phyloP scores from a whole-genome alignment of 2,329 filamentous ascomycete genomes.

The Lasiodiplodia hormozganensis region DNA sequence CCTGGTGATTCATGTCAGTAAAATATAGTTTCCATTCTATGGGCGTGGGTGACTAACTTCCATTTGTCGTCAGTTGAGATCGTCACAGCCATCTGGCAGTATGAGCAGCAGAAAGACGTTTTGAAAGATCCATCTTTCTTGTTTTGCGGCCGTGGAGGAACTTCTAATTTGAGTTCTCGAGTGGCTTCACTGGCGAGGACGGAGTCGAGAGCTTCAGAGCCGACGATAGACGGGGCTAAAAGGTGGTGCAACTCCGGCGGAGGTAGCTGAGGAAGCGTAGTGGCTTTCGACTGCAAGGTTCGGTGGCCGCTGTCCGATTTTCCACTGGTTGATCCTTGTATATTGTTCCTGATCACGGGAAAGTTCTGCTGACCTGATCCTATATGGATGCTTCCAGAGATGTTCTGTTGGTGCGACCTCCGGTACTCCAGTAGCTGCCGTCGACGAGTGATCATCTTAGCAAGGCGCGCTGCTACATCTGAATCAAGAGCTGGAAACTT shows the following conservation, averaged over 20 bases:
- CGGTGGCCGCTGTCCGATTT: background rate
- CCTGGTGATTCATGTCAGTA: conserved; percentile 13
- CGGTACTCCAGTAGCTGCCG: conserved; percentile 31
- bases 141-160: background rate
- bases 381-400: background rate
- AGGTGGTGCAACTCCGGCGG: background rate
- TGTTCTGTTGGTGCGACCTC: conserved; percentile 21
- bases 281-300: background rate
- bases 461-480: conserved; percentile 31
- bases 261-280: background rate
- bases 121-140: background rate
- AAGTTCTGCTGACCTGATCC: background rate
- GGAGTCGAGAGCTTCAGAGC: background rate
- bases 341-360: background rate
- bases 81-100: conserved; percentile 11
- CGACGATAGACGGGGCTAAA: background rate
- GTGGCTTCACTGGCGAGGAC: background rate
- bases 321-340: background rate
- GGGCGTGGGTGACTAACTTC: background rate
- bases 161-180: background rate
- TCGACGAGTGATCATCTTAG: conserved; percentile 29
- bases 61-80: background rate
- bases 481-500: background rate
- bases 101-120: conserved; percentile 20
- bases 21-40: too few relatives aligned